A percentile compares a stretch with the other conserved stretches of the same genome.
These are phyloP conservation scores for Agarophyton chilense DNA, from an alignment of 23 red algal species.

Conservation along the genomic window DNA sequence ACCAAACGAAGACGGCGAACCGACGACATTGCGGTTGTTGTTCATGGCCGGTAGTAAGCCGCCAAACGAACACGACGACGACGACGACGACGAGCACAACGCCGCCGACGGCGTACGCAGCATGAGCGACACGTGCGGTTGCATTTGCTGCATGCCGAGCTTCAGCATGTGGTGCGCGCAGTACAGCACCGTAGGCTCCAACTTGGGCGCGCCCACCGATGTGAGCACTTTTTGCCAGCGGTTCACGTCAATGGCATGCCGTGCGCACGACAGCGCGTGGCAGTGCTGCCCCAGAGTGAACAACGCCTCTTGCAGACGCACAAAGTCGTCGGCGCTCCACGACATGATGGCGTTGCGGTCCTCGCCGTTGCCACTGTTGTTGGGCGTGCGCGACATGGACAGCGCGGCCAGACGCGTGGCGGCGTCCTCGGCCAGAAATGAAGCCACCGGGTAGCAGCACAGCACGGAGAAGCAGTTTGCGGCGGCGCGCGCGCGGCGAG, in stretches of 20 bases:
- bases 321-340: constrained; percentile 88
- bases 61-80: too few species aligned
- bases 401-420: constrained; percentile 1
- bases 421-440: constrained; percentile 48
- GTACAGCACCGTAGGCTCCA: constrained; percentile 40
- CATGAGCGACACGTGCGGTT: background rate
- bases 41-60: too few species aligned
- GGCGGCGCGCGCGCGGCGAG: constrained; percentile 76
- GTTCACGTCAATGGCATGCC: constrained; percentile 2
- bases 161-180: constrained; percentile 70
- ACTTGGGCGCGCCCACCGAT: constrained; percentile 63
- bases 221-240: constrained; percentile 36
- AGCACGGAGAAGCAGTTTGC: constrained; percentile 74
- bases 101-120: background rate
- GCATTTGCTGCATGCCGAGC: constrained; percentile 51
- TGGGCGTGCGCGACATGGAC: background rate
- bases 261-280: constrained; percentile 7
- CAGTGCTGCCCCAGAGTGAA: constrained; percentile 79
- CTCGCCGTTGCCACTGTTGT: too few species aligned
- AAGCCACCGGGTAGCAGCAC: constrained; percentile 73
- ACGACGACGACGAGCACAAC: too few species aligned
- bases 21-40: background rate
- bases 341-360: constrained; percentile 44
- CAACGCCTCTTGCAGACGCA: constrained; percentile 89
- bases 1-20: constrained; percentile 14